A percentile compares a stretch with the other conserved stretches of the same genome.
Conservation (phyloP, 495 filamentous ascomycete species). For the Usnea hakonensis region DNA sequence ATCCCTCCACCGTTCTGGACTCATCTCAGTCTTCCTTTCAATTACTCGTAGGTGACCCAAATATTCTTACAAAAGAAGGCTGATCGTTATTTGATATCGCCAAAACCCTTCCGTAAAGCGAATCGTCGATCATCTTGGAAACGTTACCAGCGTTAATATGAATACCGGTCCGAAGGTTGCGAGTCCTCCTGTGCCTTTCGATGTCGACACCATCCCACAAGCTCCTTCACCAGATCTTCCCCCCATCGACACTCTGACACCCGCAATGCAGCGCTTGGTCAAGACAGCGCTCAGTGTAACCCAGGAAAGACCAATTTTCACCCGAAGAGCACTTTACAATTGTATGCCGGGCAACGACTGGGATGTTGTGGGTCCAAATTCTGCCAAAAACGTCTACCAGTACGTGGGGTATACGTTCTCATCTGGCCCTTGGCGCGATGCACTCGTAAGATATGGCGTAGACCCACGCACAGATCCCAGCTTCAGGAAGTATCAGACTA, state of each 20-base stretch:
- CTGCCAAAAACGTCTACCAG: conserved; percentile 57
- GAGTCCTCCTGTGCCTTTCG: conserved; percentile 55
- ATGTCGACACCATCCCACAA: conserved; percentile 44
- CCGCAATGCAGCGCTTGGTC: conserved; percentile 51
- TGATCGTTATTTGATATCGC: conserved; percentile 37
- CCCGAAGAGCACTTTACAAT: conserved; percentile 70
- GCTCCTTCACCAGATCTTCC: conserved; percentile 42
- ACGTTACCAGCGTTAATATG: conserved; percentile 45
- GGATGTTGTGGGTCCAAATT: conserved; percentile 41
- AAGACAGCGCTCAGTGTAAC: conserved; percentile 52
- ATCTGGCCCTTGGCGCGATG: conserved; percentile 83
- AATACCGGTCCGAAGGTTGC: conserved; percentile 42
- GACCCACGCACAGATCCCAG: conserved; percentile 71
- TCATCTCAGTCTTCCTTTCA: conserved; percentile 58
- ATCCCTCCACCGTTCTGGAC: conserved; percentile 74
- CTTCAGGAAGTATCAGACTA: conserved; percentile 75
- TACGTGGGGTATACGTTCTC: conserved; percentile 85
- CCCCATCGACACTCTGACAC: conserved; percentile 39
- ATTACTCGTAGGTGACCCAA: conserved; percentile 40
- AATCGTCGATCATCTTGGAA: conserved; percentile 43
- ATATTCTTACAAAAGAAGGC: conserved; percentile 5
- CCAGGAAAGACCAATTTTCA: conserved; percentile 73
- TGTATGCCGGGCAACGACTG: conserved; percentile 29
- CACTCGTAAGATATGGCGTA: conserved; percentile 72
- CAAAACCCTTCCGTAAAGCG: conserved; percentile 53